Evolutionary conservation across 2,329 filamentous ascomycete genomes (phyloP), one percentile per base, ranked within the genome.

Genomic region (Leptographium lundbergii): DNA sequence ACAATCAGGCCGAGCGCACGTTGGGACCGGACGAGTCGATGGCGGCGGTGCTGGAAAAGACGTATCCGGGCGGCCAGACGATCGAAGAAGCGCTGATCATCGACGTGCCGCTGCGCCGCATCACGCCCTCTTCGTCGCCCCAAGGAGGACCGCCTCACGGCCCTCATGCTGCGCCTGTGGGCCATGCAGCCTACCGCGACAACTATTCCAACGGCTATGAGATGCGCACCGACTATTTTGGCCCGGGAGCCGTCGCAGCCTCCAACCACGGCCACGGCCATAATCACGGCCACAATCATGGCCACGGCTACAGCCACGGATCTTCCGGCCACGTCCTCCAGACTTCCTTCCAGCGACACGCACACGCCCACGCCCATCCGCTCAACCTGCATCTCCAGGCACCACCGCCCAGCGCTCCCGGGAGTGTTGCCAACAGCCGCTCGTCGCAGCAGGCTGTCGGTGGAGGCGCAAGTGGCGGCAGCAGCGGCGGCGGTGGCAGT

Each of bases 41-140:
- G 72, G 80, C 81, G 57, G 78, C 84, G 59, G 88, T 88, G 0
- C 75, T 99, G 55, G 91, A 96, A 68, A 76, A 81, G 22, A 90
- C 89, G 71, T 99, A 85, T 68, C 89, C 92, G 2, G 88, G 87
- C 52, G 92, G 92, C 9, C 94, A 97, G 73, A 83, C 78, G 0
- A 86, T 96, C 53, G 87, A 91, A 58, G 94, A 99, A 68, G 94
- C 94, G 9, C 79, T 99, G 62, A 69, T 96, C 63, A 96, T 99
- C 68, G 91, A 97, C 66, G 84, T 95, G 24, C 89, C 91, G 19
- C 75, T 78, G 42, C 82, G 85, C 58, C 81, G 87, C 34, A 24
- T 4, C 25, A 91, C 89, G 0, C 91, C 91, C 1, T 47, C 88
- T 13, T 96, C 91, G 11, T 91, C 91, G 3, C 79, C 85, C 60